Evolutionary conservation across 2,329 filamentous ascomycete genomes (phyloP).

Genomic region (Fusarium heterosporum): DNA sequence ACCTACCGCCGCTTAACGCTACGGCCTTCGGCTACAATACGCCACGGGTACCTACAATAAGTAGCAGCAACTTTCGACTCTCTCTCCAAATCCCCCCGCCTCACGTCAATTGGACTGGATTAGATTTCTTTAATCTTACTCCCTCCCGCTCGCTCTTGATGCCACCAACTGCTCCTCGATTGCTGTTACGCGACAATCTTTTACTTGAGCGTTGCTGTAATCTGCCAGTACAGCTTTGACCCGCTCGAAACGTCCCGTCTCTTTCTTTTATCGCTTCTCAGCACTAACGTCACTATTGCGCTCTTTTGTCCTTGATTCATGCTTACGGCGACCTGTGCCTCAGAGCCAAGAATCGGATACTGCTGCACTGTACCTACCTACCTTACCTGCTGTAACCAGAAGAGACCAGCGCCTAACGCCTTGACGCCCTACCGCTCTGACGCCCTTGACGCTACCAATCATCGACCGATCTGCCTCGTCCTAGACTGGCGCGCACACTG

Average conservation of each 20-base stretch:
- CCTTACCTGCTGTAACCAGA: background rate
- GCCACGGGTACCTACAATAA: conserved; percentile 33
- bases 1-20: conserved; percentile 3
- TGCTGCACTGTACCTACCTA: conserved; percentile 15
- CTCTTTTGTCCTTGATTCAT: conserved; percentile 21
- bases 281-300: background rate
- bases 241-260: conserved; percentile 18
- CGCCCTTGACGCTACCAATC: conserved; percentile 47
- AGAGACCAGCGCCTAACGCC: conserved; percentile 40
- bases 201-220: conserved; percentile 27
- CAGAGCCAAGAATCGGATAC: conserved; percentile 24
- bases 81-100: conserved; percentile 32
- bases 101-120: conserved; percentile 31
- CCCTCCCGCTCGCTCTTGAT: conserved; percentile 36
- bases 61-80: conserved; percentile 28
- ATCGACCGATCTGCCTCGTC: conserved; percentile 45
- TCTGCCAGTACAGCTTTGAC: conserved; percentile 1
- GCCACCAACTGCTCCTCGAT: conserved; percentile 33
- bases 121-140: conserved; percentile 41
- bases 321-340: conserved; percentile 33
- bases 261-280: conserved; percentile 14
- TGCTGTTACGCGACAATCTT: conserved; percentile 28
- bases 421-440: conserved; percentile 42
- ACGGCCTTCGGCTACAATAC: conserved; percentile 9
- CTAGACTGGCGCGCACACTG: conserved; percentile 39